These are phyloP conservation scores for Lasiodiplodia sp. DNA, from an alignment of 2,329 filamentous ascomycete genomes.

Conservation along the genomic window DNA sequence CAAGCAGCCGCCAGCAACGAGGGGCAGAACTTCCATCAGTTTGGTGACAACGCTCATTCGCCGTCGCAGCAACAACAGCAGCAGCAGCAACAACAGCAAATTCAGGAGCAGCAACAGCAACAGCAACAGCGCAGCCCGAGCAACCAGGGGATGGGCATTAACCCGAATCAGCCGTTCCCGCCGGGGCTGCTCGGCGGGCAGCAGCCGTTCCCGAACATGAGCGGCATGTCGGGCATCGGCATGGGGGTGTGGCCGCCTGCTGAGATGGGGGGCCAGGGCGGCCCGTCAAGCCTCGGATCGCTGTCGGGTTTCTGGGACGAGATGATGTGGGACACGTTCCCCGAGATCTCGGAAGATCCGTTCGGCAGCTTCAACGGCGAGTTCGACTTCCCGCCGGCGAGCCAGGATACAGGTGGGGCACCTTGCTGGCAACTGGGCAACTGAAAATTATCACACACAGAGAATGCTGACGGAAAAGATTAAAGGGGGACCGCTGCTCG, in stretches of 20 bases:
- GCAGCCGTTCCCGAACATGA: constrained; percentile 25
- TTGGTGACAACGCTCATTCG: background rate
- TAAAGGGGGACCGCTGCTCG: background rate
- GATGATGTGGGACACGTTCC: constrained; percentile 52
- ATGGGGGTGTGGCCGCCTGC: constrained; percentile 33
- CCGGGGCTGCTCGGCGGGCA: background rate
- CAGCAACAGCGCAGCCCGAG: constrained; percentile 27
- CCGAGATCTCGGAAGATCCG: constrained; percentile 47
- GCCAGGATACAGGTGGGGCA: constrained; percentile 35
- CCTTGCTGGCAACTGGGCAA: constrained; percentile 34
- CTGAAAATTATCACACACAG: background rate
- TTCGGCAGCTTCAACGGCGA: constrained; percentile 46
- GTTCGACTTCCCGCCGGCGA: constrained; percentile 34
- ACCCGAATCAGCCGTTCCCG: constrained; percentile 12
- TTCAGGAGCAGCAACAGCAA: background rate
- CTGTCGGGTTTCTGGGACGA: constrained; percentile 48
- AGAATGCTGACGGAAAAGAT: background rate
- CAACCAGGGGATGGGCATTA: constrained; percentile 23
- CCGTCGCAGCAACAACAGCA: background rate
- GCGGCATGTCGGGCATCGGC: constrained; percentile 34
- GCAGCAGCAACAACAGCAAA: constrained; percentile 29
- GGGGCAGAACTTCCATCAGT: constrained; percentile 6
- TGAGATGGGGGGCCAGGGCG: constrained; percentile 6
- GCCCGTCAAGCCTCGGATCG: constrained; percentile 38
- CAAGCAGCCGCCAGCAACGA: background rate